A percentile compares a stretch with the other conserved stretches of the same genome.
Evolutionary conservation across 257 asterid species (phyloP).

Genomic region (Solanum acaule): DNA sequence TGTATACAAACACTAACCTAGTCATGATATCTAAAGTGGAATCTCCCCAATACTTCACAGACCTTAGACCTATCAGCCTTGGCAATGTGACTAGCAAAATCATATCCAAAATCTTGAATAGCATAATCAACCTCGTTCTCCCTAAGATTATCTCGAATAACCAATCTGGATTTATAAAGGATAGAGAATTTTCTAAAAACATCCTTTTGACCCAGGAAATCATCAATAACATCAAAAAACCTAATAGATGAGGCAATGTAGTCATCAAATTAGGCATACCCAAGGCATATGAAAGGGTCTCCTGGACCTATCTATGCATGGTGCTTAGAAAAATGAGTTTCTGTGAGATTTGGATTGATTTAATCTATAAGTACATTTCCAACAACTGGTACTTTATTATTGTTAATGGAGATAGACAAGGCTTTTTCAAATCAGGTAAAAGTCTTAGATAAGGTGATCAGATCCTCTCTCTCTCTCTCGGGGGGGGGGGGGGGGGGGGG

Average conservation of each 20-base stretch:
- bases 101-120: background rate
- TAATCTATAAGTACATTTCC: background rate
- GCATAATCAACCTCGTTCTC: background rate
- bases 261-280: background rate
- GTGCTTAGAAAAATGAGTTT: background rate
- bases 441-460: background rate
- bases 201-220: background rate
- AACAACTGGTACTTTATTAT: background rate
- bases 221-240: background rate
- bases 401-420: background rate
- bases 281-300: background rate
- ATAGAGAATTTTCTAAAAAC: background rate
- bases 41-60: background rate
- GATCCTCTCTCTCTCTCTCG: no score
- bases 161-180: background rate
- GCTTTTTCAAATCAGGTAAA: background rate
- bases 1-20: background rate
- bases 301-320: background rate
- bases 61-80: background rate
- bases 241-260: background rate
- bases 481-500: no score
- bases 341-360: background rate
- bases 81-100: background rate
- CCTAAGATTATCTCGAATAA: background rate
- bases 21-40: background rate